Evolutionary conservation across 352 stramenopile species (phyloP), one percentile per base, ranked within the genome.

Genomic region (Phytophthora agathidicida): DNA sequence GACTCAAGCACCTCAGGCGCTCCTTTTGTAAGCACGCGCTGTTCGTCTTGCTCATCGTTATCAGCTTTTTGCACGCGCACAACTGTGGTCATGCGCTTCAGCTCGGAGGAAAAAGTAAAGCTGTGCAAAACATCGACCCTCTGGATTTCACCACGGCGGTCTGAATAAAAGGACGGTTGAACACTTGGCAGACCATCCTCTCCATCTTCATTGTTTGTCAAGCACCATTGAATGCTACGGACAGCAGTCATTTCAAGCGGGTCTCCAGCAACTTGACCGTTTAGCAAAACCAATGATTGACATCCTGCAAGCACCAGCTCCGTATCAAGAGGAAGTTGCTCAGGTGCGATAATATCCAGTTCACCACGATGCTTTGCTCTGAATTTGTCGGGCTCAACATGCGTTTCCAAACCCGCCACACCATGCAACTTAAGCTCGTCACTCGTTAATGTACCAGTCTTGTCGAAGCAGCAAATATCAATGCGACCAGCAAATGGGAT

Each of bases 381-480:
- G 7, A 61, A 64, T 19, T 57, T 55, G n/a, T 66, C 48, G 0
- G 39, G 73, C 37, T 87, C 52, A 28, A 62, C 52, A 27, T 64
- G 80, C 5, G 73, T 73, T 60, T 94, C 81, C 45, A 93, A 77
- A n/a, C 87, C 90, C 0, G 93, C 88, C 2, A 99, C 93, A 39
- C 97, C 97, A 49, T 93, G 82, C 3, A 98, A 71, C 22, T 89
- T 94, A 38, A 99, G 86, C 60, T 98, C 88, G 75, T 99, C 97
- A 16, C 88, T 98, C 1, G 97, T 99, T 44, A 99, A 75, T n/a
- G 97, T 99, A 22, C 98, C 98, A 11, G 97, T 99, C 73, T 99
- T 99, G 73, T 99, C 97, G 61, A 99, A 99, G 30, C 96, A 94
- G 62, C 96, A 99, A 52, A 98, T 83, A 60, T 98, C 85, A 0